Evolutionary conservation across 1,284 basidiomycete genomes (phyloP).

Genomic region (Irpex sp.): DNA sequence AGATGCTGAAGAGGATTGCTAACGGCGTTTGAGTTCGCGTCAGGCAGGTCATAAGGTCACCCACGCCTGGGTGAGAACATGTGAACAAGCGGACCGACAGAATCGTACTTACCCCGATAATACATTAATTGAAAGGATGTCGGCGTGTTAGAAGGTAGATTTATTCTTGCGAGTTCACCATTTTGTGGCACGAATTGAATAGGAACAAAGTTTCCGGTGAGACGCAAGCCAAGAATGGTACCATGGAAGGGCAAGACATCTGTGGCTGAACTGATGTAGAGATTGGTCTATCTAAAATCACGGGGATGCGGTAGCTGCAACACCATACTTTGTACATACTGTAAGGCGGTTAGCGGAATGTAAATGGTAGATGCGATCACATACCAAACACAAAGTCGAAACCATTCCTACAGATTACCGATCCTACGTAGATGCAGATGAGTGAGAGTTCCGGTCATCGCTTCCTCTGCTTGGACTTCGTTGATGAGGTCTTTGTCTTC

Average conservation of each 20-base stretch:
- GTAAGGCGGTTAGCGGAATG: too few relatives aligned
- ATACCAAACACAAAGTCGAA: not conserved
- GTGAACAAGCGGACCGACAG: not conserved
- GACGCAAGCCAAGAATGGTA: not conserved
- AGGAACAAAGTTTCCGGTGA: not conserved
- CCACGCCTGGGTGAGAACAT: not conserved
- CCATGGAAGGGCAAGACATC: not conserved
- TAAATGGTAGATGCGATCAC: too few relatives aligned
- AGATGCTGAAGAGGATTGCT: too few relatives aligned
- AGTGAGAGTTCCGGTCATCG: not conserved
- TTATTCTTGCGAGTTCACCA: not conserved
- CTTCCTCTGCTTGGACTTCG: not conserved
- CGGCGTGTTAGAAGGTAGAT: not conserved
- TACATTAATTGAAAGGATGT: not conserved
- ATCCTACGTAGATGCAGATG: too few relatives aligned
- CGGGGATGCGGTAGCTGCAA: too few relatives aligned
- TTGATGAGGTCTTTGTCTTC: slow-evolving; percentile 24
- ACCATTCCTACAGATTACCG: not conserved
- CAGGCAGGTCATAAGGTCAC: not conserved
- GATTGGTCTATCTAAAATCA: too few relatives aligned
- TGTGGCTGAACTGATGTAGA: not conserved
- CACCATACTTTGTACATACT: too few relatives aligned
- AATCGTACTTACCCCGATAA: too few relatives aligned
- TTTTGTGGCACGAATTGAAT: not conserved
- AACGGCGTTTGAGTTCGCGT: too few relatives aligned